These are phyloP conservation scores for Termitomyces sp. DNA, from an alignment of 768 basidiomycete genomes.

Conservation along the genomic window DNA sequence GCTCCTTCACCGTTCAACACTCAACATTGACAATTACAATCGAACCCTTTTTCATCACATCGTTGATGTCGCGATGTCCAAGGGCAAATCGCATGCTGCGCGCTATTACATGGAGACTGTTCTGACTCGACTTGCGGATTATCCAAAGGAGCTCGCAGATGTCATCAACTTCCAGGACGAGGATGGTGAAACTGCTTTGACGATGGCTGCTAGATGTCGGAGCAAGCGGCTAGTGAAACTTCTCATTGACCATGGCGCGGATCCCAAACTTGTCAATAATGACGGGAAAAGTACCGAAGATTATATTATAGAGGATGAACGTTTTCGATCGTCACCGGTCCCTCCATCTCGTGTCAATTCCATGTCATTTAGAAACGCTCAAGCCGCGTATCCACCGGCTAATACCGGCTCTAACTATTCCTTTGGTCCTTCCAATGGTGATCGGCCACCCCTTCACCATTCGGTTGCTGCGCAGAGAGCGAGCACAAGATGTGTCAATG, in stretches of 20 bases:
- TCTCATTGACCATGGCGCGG: slow-evolving; percentile 92
- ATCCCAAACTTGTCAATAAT: slow-evolving; percentile 90
- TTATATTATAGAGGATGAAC: slow-evolving; percentile 97
- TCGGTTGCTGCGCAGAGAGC: slow-evolving; percentile 84
- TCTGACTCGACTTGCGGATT: slow-evolving; percentile 79
- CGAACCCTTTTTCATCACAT: slow-evolving; percentile 98
- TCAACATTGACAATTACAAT: slow-evolving; percentile 97
- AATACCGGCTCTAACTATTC: slow-evolving; percentile 19
- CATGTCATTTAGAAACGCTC: slow-evolving; percentile 73
- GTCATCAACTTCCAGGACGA: slow-evolving; percentile 99
- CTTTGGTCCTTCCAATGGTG: slow-evolving; percentile 47
- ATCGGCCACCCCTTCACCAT: slow-evolving; percentile 74
- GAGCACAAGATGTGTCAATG: slow-evolving; percentile 78
- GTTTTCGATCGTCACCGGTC: slow-evolving; percentile 88
- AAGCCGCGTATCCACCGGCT: slow-evolving; percentile 47
- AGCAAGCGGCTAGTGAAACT: slow-evolving; percentile 94
- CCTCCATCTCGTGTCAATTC: slow-evolving; percentile 60
- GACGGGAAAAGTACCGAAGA: slow-evolving; percentile 98
- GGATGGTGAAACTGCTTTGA: slow-evolving; percentile 96
- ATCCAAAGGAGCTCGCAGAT: slow-evolving; percentile 93
- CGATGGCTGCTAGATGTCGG: slow-evolving; percentile 92
- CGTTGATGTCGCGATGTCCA: slow-evolving; percentile 94
- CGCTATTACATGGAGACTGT: slow-evolving; percentile 99
- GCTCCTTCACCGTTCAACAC: slow-evolving; percentile 92
- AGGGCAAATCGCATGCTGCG: slow-evolving; percentile 96